Conservation (phyloP, 139 green algal genomes). For the Chlamydomonas incerta region DNA sequence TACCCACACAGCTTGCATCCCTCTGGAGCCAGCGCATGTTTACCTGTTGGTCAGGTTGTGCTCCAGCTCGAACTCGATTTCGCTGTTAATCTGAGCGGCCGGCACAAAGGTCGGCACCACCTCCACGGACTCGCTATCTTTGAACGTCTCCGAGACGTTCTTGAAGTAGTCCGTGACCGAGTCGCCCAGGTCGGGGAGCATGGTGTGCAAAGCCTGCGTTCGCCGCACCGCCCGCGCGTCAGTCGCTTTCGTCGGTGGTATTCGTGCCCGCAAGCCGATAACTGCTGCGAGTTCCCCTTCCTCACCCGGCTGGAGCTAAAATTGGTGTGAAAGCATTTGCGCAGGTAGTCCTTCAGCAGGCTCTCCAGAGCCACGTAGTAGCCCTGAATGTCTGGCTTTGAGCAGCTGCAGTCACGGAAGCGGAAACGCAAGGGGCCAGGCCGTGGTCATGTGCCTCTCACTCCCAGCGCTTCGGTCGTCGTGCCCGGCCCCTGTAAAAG, state of each 20-base stretch:
- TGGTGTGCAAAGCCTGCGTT: constrained; percentile 46
- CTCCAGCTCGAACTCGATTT: constrained; percentile 51
- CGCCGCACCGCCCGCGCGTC: neutral
- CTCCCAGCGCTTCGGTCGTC: no score
- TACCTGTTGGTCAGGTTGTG: constrained; percentile 46
- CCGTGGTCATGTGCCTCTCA: no score
- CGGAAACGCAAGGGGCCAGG: neutral
- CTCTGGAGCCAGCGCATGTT: no score
- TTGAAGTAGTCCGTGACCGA: constrained; percentile 16
- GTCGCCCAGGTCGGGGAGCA: constrained; percentile 39
- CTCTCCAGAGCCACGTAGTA: constrained; percentile 45
- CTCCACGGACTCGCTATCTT: neutral
- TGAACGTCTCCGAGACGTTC: constrained; percentile 23
- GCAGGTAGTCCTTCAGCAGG: constrained; percentile 39
- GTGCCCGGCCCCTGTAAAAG: no score
- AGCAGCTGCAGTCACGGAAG: constrained; percentile 26
- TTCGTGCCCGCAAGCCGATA: no score
- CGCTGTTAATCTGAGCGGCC: constrained; percentile 29
- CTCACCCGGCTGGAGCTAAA: constrained; percentile 40
- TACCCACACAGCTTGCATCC: no score
- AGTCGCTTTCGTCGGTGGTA: no score
- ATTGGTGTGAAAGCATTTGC: constrained; percentile 54
- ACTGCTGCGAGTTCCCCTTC: no score
- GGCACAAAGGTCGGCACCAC: constrained; percentile 51
- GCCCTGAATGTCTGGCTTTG: constrained; percentile 32